Evolutionary conservation across 2,329 filamentous ascomycete genomes (phyloP).

Genomic region (Fusarium subtropicale): DNA sequence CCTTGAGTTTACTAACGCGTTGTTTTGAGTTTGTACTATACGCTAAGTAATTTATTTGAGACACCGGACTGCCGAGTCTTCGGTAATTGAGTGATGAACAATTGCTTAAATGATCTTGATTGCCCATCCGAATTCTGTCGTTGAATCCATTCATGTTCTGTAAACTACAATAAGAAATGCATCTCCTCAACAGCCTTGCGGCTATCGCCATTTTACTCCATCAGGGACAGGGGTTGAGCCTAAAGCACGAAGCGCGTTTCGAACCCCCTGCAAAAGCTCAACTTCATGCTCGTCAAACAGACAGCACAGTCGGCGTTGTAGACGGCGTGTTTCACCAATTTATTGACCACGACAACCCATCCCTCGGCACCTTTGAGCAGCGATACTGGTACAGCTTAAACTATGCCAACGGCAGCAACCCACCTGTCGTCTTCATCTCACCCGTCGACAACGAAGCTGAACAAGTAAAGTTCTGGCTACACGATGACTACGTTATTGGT

Average conservation of each 20-base stretch:
- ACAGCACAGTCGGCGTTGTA: neutral
- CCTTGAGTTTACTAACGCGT: neutral
- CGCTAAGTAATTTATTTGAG: neutral
- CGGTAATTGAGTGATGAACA: neutral
- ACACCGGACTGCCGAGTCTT: neutral
- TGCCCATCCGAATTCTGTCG: accelerated
- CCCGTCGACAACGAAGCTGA: constrained; percentile 1
- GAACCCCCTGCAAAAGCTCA: neutral
- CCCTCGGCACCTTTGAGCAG: constrained; percentile 3
- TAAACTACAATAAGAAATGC: neutral
- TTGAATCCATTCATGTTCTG: neutral
- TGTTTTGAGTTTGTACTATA: neutral
- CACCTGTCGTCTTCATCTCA: constrained; percentile 2
- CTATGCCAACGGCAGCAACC: constrained; percentile 3
- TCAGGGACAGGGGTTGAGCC: neutral
- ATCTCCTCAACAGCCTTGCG: neutral
- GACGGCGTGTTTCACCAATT: constrained; percentile 1
- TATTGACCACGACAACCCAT: constrained; percentile 7
- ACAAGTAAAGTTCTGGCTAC: constrained; percentile 6
- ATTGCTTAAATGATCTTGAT: neutral
- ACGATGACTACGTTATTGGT: constrained; percentile 15
- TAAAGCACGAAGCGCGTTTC: neutral
- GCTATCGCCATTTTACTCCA: neutral
- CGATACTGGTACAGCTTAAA: constrained; percentile 16
- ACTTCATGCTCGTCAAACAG: neutral